Base-by-base conservation (phyloP, 2,329 filamentous ascomycete genomes). In the Ramularia collo-cygni region DNA sequence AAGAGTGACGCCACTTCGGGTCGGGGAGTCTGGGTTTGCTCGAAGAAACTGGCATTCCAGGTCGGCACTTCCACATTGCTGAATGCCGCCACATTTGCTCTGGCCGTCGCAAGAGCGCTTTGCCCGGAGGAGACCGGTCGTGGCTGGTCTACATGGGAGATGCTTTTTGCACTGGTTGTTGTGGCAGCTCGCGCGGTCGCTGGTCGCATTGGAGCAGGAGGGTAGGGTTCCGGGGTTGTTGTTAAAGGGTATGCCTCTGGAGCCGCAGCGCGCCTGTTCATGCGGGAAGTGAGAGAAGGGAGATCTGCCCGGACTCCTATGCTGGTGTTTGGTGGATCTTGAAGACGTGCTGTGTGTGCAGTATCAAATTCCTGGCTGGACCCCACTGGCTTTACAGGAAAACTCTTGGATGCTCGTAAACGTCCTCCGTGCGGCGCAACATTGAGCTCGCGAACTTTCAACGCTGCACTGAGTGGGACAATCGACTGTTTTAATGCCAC, bases 41-140 rank as follows among this genome's bases (percentile, higher is more conserved):
- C 32, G 18, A 28, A 19, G 17, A 16, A 24, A 15, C 28, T 35
- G 13, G 36, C 34, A 33, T 35, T 41, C 10, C 33, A 35, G 16
- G 30, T 3, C 9, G 38, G 33, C 4, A 34, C 30, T 16, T 38
- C 41, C 4, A 43, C 34, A n/a, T 39, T 36, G 21, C 43, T 38
- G 14, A 51, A 35, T 10, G 47, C 47, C 10, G 50, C 50, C 13
- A 52, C 47, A 38, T 48, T 48, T 10, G 50, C 50, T 43, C 47
- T 29, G 5, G 50, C 50, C 8, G 44, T 42, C 14, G 45, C 44
- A 12, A 52, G 37, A 13, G 50, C 45, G 18, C 5, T 13, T 21
- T 9, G 8, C n/a, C 13, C 5, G 31, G 10, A 19, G 4, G 9
- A 14, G 29, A 14, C 29, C 29, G 10, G 29, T 14, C 29, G 17